phyloP scores from a whole-genome alignment of 148 eudicot genomes.

The Vaccinium darrowii region DNA sequence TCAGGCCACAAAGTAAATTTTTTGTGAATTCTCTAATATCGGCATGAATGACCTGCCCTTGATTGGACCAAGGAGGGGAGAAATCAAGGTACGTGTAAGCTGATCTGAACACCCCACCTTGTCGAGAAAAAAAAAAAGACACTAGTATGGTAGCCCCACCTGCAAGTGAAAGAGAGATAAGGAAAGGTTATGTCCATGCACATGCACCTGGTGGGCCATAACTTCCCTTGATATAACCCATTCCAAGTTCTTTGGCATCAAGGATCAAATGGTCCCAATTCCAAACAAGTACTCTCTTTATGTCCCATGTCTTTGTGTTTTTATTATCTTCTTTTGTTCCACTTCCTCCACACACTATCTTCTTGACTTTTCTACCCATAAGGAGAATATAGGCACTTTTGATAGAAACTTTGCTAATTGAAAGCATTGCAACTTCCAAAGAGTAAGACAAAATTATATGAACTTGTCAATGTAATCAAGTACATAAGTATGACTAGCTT shows the following conservation, averaged over 20 bases:
- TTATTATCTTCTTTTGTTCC: background rate
- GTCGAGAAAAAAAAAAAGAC: too few relatives aligned
- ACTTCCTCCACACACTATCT: background rate
- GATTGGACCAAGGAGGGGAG: too few relatives aligned
- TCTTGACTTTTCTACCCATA: background rate
- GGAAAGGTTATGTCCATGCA: background rate
- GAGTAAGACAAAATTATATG: background rate
- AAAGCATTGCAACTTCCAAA: background rate
- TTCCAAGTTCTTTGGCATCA: background rate
- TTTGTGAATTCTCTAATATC: too few relatives aligned
- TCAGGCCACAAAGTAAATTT: too few relatives aligned
- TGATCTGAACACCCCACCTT: too few relatives aligned
- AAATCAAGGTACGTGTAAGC: too few relatives aligned
- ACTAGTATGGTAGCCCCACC: background rate
- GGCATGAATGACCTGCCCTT: too few relatives aligned
- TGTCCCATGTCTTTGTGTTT: background rate
- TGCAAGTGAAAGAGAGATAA: background rate
- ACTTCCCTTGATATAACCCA: background rate
- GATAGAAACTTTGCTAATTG: background rate
- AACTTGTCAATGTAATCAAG: background rate
- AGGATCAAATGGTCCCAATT: background rate
- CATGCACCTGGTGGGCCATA: background rate
- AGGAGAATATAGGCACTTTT: background rate
- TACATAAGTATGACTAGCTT: background rate
- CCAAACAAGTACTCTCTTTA: background rate